Percentiles rank a stretch among this genome's conserved stretches.
phyloP scores from a whole-genome alignment of 805 yeast species.

The Kodamaea kakaduensis region DNA sequence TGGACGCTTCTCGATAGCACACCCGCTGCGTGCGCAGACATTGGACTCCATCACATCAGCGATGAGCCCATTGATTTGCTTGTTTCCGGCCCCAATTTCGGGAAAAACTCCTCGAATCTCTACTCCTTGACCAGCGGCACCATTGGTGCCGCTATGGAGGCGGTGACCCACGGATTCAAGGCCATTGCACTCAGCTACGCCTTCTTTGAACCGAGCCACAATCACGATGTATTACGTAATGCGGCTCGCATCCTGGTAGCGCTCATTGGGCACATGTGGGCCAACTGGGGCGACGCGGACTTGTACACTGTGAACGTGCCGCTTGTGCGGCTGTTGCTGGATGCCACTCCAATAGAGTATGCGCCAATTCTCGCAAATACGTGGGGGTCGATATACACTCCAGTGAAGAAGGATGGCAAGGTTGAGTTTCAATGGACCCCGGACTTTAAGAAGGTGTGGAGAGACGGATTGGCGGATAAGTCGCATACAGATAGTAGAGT shows the following conservation, averaged over 20 bases:
- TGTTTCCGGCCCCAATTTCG: constrained; percentile 92
- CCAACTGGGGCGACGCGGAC: constrained; percentile 61
- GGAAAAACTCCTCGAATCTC: constrained; percentile 85
- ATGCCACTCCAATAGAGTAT: constrained; percentile 57
- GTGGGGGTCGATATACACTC: constrained; percentile 67
- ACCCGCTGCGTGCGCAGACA: constrained; percentile 92
- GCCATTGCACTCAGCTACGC: constrained; percentile 85
- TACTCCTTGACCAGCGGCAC: constrained; percentile 92
- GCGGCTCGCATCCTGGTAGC: constrained; percentile 70
- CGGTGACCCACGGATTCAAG: constrained; percentile 64
- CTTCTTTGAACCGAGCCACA: constrained; percentile 53
- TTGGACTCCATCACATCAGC: constrained; percentile 74
- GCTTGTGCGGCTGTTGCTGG: constrained; percentile 49
- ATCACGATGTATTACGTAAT: constrained; percentile 46
- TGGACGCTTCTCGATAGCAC: constrained; percentile 91
- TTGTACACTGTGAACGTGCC: constrained; percentile 86
- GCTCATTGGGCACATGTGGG: constrained; percentile 55
- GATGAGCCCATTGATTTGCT: constrained; percentile 71
- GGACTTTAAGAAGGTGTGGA: constrained; percentile 64
- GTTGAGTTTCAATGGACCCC: constrained; percentile 79
- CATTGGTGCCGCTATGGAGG: constrained; percentile 96
- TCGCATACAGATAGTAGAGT: constrained; percentile 67
- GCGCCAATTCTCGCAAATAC: constrained; percentile 78
- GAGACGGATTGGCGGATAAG: constrained; percentile 38
- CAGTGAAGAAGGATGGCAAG: constrained; percentile 22